These are phyloP conservation scores for Xerophyta viscosa DNA, from an alignment of 106 monocot genomes.

Conservation along the genomic window DNA sequence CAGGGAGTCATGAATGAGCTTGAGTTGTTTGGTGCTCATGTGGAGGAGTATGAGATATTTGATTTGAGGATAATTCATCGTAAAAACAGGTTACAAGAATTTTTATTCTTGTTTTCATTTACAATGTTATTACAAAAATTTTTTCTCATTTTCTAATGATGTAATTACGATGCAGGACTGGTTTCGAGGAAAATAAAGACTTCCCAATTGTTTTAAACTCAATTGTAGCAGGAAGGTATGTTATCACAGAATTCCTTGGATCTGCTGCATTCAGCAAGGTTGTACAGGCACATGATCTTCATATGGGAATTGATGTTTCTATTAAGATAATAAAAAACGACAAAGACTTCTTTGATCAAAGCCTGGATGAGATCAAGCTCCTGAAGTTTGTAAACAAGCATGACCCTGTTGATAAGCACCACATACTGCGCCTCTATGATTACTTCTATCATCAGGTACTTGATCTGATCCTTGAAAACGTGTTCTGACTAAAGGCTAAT, in stretches of 20 bases:
- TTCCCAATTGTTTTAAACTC: constrained; percentile 71
- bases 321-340: constrained; percentile 96
- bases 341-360: constrained; percentile 99
- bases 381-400: constrained; percentile 87
- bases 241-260: constrained; percentile 80
- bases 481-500: too few species aligned
- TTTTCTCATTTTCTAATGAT: constrained; percentile 6
- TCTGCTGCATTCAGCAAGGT: constrained; percentile 97
- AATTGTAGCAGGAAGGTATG: constrained; percentile 88
- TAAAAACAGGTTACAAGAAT: constrained; percentile 69
- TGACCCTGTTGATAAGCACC: constrained; percentile 71
- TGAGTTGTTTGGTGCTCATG: constrained; percentile 24
- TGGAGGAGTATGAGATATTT: constrained; percentile 72
- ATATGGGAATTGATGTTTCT: constrained; percentile 71
- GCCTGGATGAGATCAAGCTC: constrained; percentile 96
- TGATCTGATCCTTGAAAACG: too few species aligned
- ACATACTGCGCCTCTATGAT: constrained; percentile 81
- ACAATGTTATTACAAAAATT: too few species aligned
- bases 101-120: too few species aligned
- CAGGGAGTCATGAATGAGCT: constrained; percentile 21
- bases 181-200: constrained; percentile 94
- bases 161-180: constrained; percentile 57
- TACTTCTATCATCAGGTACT: constrained; percentile 91
- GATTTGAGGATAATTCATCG: constrained; percentile 83
- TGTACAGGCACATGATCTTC: constrained; percentile 90